Conservation (phyloP, 2,329 filamentous ascomycete species). For the Neonectria coccinea region DNA sequence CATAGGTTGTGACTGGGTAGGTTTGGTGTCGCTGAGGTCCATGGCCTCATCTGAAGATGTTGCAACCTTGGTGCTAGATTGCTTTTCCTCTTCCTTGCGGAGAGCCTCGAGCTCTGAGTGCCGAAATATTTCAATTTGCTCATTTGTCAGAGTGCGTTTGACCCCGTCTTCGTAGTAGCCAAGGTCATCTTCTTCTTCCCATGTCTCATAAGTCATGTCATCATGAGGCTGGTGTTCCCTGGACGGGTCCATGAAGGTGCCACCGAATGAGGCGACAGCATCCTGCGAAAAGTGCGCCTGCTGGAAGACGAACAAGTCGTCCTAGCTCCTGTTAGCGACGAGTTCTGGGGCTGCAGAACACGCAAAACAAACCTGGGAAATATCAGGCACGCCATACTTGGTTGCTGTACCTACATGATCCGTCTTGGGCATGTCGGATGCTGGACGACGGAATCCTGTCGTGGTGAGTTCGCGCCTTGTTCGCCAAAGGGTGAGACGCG, state of each 20-base stretch:
- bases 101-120: conserved; percentile 86
- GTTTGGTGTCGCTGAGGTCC: conserved; percentile 24
- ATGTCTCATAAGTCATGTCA: conserved; percentile 49
- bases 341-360: neutral
- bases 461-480: neutral
- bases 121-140: conserved; percentile 90
- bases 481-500: conserved; percentile 20
- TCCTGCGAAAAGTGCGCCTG: conserved; percentile 67
- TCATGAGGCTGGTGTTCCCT: conserved; percentile 41
- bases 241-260: conserved; percentile 57
- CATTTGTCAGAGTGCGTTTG: conserved; percentile 90
- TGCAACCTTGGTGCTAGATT: conserved; percentile 18
- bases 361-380: conserved; percentile 43
- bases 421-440: conserved; percentile 38
- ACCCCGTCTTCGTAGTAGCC: conserved; percentile 89
- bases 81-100: conserved; percentile 63
- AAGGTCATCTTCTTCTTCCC: conserved; percentile 73
- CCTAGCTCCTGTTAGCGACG: conserved; percentile 55
- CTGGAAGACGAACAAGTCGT: conserved; percentile 70
- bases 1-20: conserved; percentile 25
- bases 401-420: conserved; percentile 28
- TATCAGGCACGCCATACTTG: conserved; percentile 37
- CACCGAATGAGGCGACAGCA: conserved; percentile 60
- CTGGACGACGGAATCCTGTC: conserved; percentile 20
- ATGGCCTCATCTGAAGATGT: conserved; percentile 33